phyloP scores from a whole-genome alignment of 176 grass and related monocot species.

The Bolboschoenus planiculmis region DNA sequence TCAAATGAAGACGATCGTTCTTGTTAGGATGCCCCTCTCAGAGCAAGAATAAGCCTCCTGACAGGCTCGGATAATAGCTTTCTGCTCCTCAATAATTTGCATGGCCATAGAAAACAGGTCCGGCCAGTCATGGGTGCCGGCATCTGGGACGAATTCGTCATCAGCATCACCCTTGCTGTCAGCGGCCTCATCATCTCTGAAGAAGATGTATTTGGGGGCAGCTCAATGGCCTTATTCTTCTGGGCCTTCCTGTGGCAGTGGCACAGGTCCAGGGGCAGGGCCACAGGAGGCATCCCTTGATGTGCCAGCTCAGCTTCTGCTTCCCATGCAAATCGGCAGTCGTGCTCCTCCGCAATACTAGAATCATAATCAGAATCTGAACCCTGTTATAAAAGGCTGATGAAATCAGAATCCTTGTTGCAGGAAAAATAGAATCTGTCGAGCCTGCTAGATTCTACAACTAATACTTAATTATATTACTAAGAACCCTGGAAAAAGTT shows the following conservation, averaged over 20 bases:
- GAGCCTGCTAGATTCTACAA: not conserved
- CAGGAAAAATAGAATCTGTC: not conserved
- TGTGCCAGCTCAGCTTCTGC: not conserved
- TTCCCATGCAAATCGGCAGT: too few relatives aligned
- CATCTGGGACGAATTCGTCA: too few relatives aligned
- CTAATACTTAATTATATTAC: not conserved
- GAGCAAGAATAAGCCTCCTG: too few relatives aligned
- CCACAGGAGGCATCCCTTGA: not conserved
- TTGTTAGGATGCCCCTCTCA: not conserved
- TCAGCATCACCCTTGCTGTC: too few relatives aligned
- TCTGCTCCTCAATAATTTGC: too few relatives aligned
- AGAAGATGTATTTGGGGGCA: too few relatives aligned
- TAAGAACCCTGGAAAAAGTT: not conserved
- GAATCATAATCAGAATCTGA: not conserved
- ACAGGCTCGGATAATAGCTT: too few relatives aligned
- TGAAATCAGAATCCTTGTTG: conserved; percentile 29
- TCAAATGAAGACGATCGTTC: not conserved
- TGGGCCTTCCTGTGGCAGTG: too few relatives aligned
- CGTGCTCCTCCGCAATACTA: not conserved
- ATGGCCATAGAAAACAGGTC: too few relatives aligned
- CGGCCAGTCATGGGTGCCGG: too few relatives aligned
- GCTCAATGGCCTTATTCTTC: too few relatives aligned
- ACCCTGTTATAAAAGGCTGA: not conserved
- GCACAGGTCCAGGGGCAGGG: not conserved
- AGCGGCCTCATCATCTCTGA: too few relatives aligned